phyloP scores from a whole-genome alignment of 805 yeast species.

The Metschnikowia shivogae region DNA sequence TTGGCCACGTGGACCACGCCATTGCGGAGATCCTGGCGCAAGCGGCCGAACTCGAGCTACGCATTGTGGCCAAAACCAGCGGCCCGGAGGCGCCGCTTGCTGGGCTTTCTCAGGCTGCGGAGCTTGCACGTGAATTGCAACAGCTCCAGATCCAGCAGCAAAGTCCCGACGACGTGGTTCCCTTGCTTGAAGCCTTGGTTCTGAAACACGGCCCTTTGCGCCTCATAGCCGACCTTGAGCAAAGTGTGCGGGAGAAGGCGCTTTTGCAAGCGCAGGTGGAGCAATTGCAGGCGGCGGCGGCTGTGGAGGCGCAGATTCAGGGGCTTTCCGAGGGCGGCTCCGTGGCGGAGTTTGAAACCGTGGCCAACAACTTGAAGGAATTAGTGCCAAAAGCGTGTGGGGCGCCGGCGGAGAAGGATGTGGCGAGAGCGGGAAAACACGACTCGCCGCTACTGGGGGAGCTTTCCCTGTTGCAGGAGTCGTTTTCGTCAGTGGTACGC shows the following conservation, averaged over 20 bases:
- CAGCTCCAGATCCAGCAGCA: not conserved
- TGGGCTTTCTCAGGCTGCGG: not conserved
- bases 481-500: conserved; percentile 1
- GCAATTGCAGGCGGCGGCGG: conserved; percentile 5
- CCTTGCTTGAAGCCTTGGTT: not conserved
- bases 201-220: not conserved
- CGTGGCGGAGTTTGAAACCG: conserved; percentile 10
- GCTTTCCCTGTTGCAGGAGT: too few species aligned
- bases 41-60: not conserved
- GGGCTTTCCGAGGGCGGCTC: conserved; percentile 1
- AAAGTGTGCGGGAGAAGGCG: not conserved
- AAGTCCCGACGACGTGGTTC: not conserved
- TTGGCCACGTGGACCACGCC: conserved; percentile 14
- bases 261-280: not conserved
- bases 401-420: too few species aligned
- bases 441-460: too few species aligned
- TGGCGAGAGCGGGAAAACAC: too few species aligned
- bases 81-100: not conserved
- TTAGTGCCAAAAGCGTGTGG: too few species aligned
- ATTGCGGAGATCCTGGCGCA: not conserved
- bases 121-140: not conserved
- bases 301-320: conserved; percentile 3
- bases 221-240: not conserved
- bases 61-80: not conserved
- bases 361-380: conserved; percentile 6